These are phyloP conservation scores for Penicillium nordicum DNA, from an alignment of 2,329 filamentous ascomycete species.

Conservation along the genomic window DNA sequence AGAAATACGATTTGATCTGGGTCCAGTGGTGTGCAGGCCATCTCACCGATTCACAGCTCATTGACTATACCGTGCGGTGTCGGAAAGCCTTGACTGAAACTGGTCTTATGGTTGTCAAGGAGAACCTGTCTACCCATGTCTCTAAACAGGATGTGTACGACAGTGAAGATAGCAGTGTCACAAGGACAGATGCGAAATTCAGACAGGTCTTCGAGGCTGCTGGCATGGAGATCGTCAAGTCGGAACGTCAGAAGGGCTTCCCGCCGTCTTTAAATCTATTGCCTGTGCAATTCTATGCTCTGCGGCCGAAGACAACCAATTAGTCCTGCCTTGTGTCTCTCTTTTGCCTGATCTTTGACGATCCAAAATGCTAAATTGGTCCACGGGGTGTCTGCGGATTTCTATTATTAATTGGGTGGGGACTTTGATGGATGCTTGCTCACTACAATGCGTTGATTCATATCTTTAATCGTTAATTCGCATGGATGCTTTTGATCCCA, in stretches of 20 bases:
- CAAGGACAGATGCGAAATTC: conserved; percentile 71
- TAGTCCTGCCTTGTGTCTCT: not conserved
- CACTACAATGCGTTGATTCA: not conserved
- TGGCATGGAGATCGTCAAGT: conserved; percentile 64
- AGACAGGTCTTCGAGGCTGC: conserved; percentile 65
- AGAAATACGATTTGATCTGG: conserved; percentile 77
- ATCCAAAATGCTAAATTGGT: not conserved
- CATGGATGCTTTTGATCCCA: not conserved
- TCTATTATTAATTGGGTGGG: not conserved
- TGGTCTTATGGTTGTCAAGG: conserved; percentile 67
- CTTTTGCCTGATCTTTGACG: not conserved
- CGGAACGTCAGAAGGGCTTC: conserved; percentile 70
- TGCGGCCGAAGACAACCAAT: conserved; percentile 51
- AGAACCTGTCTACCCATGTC: conserved; percentile 64
- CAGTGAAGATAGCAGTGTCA: conserved; percentile 71
- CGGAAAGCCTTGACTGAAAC: conserved; percentile 45
- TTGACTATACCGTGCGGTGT: conserved; percentile 64
- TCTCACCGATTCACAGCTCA: conserved; percentile 69
- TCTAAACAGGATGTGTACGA: conserved; percentile 67
- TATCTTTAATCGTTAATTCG: not conserved
- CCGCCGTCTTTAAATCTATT: conserved; percentile 60
- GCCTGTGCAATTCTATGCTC: conserved; percentile 74
- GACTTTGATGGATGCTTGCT: not conserved
- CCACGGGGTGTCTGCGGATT: not conserved
- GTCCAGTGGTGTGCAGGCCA: conserved; percentile 88